Evolutionary conservation across 169 alveolate genomes (phyloP), one percentile per base, ranked within the genome.

Genomic region (Plasmodium knowlesi): DNA sequence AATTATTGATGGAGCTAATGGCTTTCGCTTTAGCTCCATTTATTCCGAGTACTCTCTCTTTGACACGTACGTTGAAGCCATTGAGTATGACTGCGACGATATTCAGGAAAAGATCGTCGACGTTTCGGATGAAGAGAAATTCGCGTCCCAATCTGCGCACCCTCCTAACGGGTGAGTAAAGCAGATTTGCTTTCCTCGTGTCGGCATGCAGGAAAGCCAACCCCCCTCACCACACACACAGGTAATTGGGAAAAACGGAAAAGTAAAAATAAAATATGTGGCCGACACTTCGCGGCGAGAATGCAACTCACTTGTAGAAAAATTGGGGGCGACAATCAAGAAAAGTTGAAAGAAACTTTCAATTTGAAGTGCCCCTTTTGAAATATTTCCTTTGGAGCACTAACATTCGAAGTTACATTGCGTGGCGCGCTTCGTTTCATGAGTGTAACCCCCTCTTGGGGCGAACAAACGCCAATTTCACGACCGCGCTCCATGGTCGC

Each of bases 1-100:
- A 70, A 61, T 96, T 41, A 84, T 97, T 1, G 99, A 98, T 83
- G 95, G 95, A 67, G 96, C 98, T 25, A 97, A 95, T 76, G 99
- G 99, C 61, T 98, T 93, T 93, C 95, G 96, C 43, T 81, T 92
- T 30, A 89, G 92, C 30, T 91, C 95, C 12, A 92, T 79, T 2
- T 72, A 80, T 32, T 84, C 92, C 2, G 93, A 88, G 25, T 82
- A 74, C 53, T 61, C 72, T 25, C 72, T 95, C 25, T 95, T 95
- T 79, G 95, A 95, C 76, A 95, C 94, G 70, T 90, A 90, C 16
- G 94, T 84, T 34, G 96, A 95, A 74, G 88, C 88, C 37, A 82
- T 93, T 54, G 96, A 95, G 82, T 95, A 95, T 81, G 95, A 95
- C 54, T 90, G 95, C 79, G 89, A 93, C 22, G 96, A 93, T 2